Percentiles rank a stretch among this genome's conserved stretches.
Conservation (phyloP, 2,329 filamentous ascomycete species). For the Mariannaea elegans region DNA sequence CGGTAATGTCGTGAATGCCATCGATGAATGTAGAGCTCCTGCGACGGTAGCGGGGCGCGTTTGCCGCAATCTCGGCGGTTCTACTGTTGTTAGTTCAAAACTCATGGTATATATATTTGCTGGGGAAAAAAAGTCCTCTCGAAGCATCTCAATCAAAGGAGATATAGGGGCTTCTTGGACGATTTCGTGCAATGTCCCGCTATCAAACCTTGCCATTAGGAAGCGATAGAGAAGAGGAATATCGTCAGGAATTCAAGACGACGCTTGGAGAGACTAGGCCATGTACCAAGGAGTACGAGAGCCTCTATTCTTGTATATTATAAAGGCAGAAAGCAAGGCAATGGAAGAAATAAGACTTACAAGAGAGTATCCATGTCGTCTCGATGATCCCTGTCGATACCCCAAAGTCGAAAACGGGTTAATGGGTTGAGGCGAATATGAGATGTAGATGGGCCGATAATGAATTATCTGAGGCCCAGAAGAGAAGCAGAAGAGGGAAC, state of each 20-base stretch:
- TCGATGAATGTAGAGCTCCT: slow-evolving; percentile 97
- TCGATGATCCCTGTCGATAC: slow-evolving; percentile 20
- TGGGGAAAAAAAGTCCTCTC: no score
- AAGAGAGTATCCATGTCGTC: slow-evolving; percentile 67
- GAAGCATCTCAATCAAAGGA: no score
- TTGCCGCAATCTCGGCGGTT: slow-evolving; percentile 91
- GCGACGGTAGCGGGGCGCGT: slow-evolving; percentile 87
- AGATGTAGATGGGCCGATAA: not conserved
- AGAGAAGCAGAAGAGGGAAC: not conserved
- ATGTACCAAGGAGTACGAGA: not conserved
- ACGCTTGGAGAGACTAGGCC: no score
- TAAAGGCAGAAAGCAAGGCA: not conserved
- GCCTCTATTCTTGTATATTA: not conserved
- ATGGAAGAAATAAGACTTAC: slow-evolving; percentile 54
- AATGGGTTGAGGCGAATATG: not conserved
- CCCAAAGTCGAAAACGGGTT: slow-evolving; percentile 3
- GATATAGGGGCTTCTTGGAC: no score
- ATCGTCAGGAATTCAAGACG: no score
- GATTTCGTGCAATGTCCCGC: no score
- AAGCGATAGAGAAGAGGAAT: not conserved
- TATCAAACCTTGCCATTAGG: not conserved
- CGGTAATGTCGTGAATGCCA: slow-evolving; percentile 92
- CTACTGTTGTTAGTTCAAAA: slow-evolving; percentile 53
- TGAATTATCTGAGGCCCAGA: not conserved
- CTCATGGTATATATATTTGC: not conserved